These are phyloP conservation scores for Saussurea involucrata DNA, from an alignment of 129 eudicot species.

Conservation along the genomic window DNA sequence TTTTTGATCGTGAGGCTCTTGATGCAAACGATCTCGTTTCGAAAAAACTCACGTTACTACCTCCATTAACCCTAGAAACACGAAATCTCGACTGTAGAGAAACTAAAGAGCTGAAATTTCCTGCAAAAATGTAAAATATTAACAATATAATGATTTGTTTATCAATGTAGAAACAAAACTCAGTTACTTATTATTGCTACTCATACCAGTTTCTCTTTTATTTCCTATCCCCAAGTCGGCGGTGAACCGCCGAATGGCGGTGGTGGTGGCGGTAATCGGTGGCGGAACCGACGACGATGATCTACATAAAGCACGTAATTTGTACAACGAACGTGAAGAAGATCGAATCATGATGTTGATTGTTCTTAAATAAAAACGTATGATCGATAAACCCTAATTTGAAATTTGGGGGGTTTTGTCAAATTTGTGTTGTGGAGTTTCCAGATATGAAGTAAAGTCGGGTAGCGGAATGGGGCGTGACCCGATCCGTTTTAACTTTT, in stretches of 20 bases:
- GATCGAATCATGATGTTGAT: constrained; percentile 31
- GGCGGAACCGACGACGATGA: constrained; percentile 15
- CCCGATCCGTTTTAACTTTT: background rate
- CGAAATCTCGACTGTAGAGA: constrained; percentile 39
- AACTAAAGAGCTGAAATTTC: constrained; percentile 24
- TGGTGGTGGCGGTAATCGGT: constrained; percentile 23
- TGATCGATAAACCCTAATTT: constrained; percentile 33
- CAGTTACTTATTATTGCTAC: background rate
- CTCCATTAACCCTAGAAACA: constrained; percentile 24
- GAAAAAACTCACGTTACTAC: background rate
- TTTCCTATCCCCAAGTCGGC: constrained; percentile 8
- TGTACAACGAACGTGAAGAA: constrained; percentile 31
- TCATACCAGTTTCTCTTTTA: constrained; percentile 21
- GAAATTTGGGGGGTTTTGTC: constrained; percentile 30
- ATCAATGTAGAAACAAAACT: constrained; percentile 10
- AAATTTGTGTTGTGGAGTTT: background rate
- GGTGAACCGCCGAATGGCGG: constrained; percentile 25
- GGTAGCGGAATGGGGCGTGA: background rate
- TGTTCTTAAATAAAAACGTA: background rate
- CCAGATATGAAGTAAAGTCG: constrained; percentile 3
- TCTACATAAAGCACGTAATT: background rate
- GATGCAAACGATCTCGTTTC: constrained; percentile 65
- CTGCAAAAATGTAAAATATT: constrained; percentile 28
- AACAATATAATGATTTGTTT: background rate
- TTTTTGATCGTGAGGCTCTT: constrained; percentile 43